These are phyloP conservation scores for Salix viminalis DNA, from an alignment of 345 rosid species.

Conservation along the genomic window DNA sequence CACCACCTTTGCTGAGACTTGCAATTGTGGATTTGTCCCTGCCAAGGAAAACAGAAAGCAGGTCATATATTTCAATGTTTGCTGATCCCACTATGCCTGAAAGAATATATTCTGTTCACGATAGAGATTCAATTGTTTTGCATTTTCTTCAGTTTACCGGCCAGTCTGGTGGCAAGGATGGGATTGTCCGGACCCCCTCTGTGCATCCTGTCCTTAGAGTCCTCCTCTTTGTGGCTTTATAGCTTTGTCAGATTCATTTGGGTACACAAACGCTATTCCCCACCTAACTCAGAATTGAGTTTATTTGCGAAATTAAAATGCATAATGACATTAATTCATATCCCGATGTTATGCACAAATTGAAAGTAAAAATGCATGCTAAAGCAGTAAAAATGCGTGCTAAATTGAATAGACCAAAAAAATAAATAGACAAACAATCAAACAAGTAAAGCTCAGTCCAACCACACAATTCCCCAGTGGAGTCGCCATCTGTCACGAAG, in stretches of 20 bases:
- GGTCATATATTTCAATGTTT: conserved; percentile 48
- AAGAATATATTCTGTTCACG: conserved; percentile 69
- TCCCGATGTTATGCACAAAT: too few relatives aligned
- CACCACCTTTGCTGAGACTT: conserved; percentile 83
- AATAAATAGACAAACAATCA: too few relatives aligned
- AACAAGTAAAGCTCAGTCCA: too few relatives aligned
- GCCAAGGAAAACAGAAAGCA: conserved; percentile 45
- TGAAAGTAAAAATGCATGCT: too few relatives aligned
- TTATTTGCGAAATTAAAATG: too few relatives aligned
- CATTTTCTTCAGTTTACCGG: conserved; percentile 93
- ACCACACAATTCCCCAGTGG: too few relatives aligned
- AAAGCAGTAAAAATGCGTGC: too few relatives aligned
- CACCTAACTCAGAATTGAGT: too few relatives aligned
- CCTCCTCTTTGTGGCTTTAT: conserved; percentile 63
- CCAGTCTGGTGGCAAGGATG: conserved; percentile 69
- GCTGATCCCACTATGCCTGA: conserved; percentile 80
- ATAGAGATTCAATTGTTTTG: conserved; percentile 77
- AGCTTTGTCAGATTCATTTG: conserved; percentile 75
- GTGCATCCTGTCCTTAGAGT: conserved; percentile 74
- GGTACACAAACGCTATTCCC: conserved; percentile 23
- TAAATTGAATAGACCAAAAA: too few relatives aligned
- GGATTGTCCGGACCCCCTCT: conserved; percentile 62
- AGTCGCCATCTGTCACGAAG: too few relatives aligned
- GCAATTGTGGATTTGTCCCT: conserved; percentile 92
- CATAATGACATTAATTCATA: too few relatives aligned